Evolutionary conservation across 176 grass and related monocot genomes (phyloP), one percentile per base, ranked within the genome.

Genomic region (Saccharum spontaneum): DNA sequence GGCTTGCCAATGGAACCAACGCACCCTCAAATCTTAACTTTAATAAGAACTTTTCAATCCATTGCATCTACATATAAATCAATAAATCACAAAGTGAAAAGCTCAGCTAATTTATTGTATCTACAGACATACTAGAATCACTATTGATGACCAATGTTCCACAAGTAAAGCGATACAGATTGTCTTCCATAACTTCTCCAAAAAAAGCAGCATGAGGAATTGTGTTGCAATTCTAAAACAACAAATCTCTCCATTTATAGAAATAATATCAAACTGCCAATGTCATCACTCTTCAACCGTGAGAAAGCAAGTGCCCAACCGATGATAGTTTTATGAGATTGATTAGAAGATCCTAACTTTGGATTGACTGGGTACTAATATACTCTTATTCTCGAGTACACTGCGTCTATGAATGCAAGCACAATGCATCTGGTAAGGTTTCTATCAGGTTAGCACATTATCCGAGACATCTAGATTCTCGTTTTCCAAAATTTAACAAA

Each of bases 221-320:
- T 37, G 16, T 67, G 8, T 80, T 80, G 15, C 18, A 67, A 9
- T 80, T 31, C 61, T 12, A 48, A 64, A 79, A 67, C 44, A 80
- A 49, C 17, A 81, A 33, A 46, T 18, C 10, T 77, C 75, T 49
- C 41, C 62, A 80, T 36, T n/a, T 18, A 80, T 34, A 45, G 40
- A 18, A 36, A 36, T 34, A 24, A 80, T 36, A 67, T 14, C 6
- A 49, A 49, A 52, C 6, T 37, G 13, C 12, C 6, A 81, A 17
- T 15, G 1, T 49, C 12, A 2, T 43, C 16, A 14, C 11, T 52
- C 24, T 52, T 52, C 20, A 67, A 54, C 31, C 36, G 20, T 49
- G 78, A 69, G 23, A 36, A 80, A 60, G 55, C 18, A 57, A 59
- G 55, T 59, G 2, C 50, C 63, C 63, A 49, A 50, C 10, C 15